Base-by-base conservation (phyloP, 148 eudicot genomes). In the Rhododendron simsii region DNA sequence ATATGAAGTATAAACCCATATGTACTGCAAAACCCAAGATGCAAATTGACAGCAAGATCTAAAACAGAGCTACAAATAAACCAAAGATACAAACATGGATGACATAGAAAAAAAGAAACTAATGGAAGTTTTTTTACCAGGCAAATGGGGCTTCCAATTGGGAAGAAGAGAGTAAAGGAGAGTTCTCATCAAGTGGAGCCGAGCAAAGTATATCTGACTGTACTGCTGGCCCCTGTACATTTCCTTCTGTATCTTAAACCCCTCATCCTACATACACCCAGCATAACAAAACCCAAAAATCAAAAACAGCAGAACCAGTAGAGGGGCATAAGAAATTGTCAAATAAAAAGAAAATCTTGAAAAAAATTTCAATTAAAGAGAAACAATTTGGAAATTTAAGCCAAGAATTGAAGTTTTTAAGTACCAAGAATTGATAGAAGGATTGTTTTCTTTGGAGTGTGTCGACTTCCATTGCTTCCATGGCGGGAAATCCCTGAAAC, bases 151-250 rank as follows among this genome's bases (percentile, higher is more conserved):
- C 86, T 95, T 97, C 98, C 98, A 95, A 44, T 78, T 89, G 81
- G 98, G 99, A 82, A 95, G 84, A 50, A 96, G 93, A 88, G 99
- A 94, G 92, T 94, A 92, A 84, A 96, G 88, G 20, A 95, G 92
- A 28, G 98, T 95, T 84, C 98, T 92, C 95, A 95, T 88, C 83
- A 92, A 50, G 73, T 93, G 98, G 59, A 96, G 93, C 84, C 99
- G 87, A 35, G 94, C 94, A 84, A 91, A 94, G 90, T 97, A 97
- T 26, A 97, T 93, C 76, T 95, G 99, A 85, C 99, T 97, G 90
- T 94, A 97, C 84, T 97, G 99, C 86, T 97, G 99, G 55, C 98
- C 99, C 57, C 90, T 93, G 83, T 97, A 97, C 79, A 88, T 90
- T 88, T 95, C 98, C 85, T 92, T 95, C 48, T 89, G 92, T 84